Evolutionary conservation across 2,329 filamentous ascomycete species (phyloP).

Genomic region (Cordyceps farinosa): DNA sequence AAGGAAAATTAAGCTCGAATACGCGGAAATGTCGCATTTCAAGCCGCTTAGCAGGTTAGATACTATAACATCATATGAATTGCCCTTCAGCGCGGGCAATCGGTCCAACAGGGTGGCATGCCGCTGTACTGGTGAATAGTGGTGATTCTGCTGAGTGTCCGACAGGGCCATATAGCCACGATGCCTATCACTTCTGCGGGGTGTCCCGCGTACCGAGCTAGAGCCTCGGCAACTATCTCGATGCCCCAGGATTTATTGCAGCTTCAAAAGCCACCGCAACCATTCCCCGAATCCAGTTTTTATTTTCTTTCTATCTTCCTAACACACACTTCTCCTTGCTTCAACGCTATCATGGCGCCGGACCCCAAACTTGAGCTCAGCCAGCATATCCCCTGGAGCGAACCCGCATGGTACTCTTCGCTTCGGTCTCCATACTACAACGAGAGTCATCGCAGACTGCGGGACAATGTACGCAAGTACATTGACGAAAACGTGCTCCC

Average conservation of each 20-base stretch:
- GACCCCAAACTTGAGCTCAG: constrained; percentile 24
- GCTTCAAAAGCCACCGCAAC: background rate
- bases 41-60: too few relatives aligned
- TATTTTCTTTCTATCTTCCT: too few relatives aligned
- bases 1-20: too few relatives aligned
- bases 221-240: constrained; percentile 8
- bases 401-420: constrained; percentile 29
- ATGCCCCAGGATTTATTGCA: background rate
- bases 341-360: constrained; percentile 17
- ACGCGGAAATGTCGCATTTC: too few relatives aligned
- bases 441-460: constrained; percentile 55
- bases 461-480: constrained; percentile 54
- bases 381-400: constrained; percentile 22
- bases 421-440: constrained; percentile 56
- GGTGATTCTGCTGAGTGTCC: too few relatives aligned
- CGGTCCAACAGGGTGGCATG: too few relatives aligned
- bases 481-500: constrained; percentile 57
- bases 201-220: background rate
- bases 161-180: background rate
- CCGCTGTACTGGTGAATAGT: too few relatives aligned
- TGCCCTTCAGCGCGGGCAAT: too few relatives aligned
- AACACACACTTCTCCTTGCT: too few relatives aligned
- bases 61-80: too few relatives aligned
- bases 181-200: background rate
- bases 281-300: too few relatives aligned